Evolutionary conservation across 352 stramenopile genomes (phyloP).

Genomic region (Peronospora destructor): DNA sequence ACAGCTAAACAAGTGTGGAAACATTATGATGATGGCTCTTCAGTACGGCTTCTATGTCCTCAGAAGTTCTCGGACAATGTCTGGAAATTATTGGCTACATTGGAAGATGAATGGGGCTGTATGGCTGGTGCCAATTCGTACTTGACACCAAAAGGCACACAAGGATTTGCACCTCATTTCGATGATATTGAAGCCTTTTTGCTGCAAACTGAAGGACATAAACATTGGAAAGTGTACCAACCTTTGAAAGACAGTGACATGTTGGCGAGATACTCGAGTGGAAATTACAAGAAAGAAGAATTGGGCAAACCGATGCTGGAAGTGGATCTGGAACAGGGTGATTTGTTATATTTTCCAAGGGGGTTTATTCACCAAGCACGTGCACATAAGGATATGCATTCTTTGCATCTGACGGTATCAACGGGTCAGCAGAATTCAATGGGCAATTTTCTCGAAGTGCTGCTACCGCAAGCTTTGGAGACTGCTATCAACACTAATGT

Average conservation of each 20-base stretch:
- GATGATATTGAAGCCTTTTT: constrained; percentile 96
- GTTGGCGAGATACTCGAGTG: constrained; percentile 60
- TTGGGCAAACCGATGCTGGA: constrained; percentile 75
- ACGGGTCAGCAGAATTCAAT: constrained; percentile 82
- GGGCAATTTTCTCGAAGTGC: constrained; percentile 63
- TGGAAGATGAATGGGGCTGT: constrained; percentile 91
- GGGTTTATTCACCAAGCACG: constrained; percentile 86
- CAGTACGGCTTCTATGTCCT: constrained; percentile 89
- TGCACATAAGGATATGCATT: constrained; percentile 50
- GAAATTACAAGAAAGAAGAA: constrained; percentile 71
- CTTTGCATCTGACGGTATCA: constrained; percentile 87
- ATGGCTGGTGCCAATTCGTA: constrained; percentile 94
- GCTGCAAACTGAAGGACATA: constrained; percentile 89
- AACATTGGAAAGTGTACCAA: constrained; percentile 90
- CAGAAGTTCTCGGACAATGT: constrained; percentile 86
- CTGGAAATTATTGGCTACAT: constrained; percentile 88
- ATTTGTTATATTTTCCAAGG: constrained; percentile 88
- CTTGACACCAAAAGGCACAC: constrained; percentile 86
- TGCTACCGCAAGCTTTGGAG: constrained; percentile 54
- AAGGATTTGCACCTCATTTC: constrained; percentile 96
- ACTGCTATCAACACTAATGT: constrained; percentile 55
- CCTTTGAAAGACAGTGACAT: constrained; percentile 46
- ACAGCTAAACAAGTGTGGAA: constrained; percentile 70
- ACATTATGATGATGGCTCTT: constrained; percentile 82
- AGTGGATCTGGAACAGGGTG: constrained; percentile 72